Evolutionary conservation across 768 basidiomycete genomes (phyloP).

Genomic region (Tricholoma furcatifolium): DNA sequence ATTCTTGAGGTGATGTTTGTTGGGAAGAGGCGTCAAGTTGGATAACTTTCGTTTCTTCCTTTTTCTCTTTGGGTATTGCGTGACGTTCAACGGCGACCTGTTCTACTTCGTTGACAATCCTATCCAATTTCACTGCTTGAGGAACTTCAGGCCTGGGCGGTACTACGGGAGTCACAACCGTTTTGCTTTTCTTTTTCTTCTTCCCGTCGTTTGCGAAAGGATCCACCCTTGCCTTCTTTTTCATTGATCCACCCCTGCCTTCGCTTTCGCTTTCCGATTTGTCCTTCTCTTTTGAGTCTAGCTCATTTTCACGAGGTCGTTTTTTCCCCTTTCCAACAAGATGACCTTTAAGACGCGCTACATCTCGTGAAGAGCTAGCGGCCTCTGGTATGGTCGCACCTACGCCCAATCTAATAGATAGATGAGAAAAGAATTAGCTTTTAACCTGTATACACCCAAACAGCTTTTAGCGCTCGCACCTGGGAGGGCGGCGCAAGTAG

Average conservation of each 20-base stretch:
- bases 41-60: constrained; percentile 1
- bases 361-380: constrained; percentile 46
- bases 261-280: constrained; percentile 53
- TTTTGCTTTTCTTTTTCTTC: constrained; percentile 33
- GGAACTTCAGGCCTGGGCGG: not conserved
- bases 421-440: constrained; percentile 9
- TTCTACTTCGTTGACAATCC: constrained; percentile 2
- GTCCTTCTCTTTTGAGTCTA: constrained; percentile 19
- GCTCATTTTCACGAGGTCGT: constrained; percentile 41
- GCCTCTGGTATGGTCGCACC: constrained; percentile 61
- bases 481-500: constrained; percentile 65
- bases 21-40: not conserved
- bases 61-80: constrained; percentile 6
- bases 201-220: constrained; percentile 52
- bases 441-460: constrained; percentile 2
- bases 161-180: not conserved
- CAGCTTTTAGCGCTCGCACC: constrained; percentile 39
- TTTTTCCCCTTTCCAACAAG: constrained; percentile 52
- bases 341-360: constrained; percentile 60
- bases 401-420: constrained; percentile 61
- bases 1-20: not conserved
- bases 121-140: constrained; percentile 1
- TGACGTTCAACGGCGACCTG: not conserved
- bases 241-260: constrained; percentile 54
- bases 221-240: constrained; percentile 59